phyloP scores from a whole-genome alignment of 2,329 filamentous ascomycete genomes.

The Fusarium gaditjirri region DNA sequence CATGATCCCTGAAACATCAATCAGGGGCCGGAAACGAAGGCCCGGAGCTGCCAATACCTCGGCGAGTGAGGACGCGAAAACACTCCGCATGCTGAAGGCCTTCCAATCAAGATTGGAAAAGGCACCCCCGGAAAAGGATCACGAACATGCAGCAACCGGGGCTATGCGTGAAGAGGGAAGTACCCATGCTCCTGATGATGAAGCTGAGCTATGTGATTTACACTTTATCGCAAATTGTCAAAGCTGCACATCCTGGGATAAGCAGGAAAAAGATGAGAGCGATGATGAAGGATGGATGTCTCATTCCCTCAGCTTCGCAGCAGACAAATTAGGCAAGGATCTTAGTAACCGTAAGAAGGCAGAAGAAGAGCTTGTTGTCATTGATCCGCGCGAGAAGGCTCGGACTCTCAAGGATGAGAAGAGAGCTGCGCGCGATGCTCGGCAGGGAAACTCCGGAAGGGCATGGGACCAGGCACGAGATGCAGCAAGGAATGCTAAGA shows the following conservation, averaged over 20 bases:
- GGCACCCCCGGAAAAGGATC: slow-evolving; percentile 54
- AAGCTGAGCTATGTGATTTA: slow-evolving; percentile 84
- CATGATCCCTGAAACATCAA: slow-evolving; percentile 78
- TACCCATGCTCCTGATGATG: slow-evolving; percentile 62
- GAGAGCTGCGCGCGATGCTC: slow-evolving; percentile 66
- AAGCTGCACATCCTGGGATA: slow-evolving; percentile 88
- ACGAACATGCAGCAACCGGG: slow-evolving; percentile 9
- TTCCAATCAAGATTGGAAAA: slow-evolving; percentile 83
- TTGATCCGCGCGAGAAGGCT: slow-evolving; percentile 88
- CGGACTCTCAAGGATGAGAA: slow-evolving; percentile 75
- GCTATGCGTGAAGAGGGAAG: slow-evolving; percentile 42
- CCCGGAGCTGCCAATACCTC: slow-evolving; percentile 64
- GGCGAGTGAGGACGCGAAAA: slow-evolving; percentile 68
- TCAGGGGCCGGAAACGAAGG: slow-evolving; percentile 75
- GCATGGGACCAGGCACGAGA: slow-evolving; percentile 63
- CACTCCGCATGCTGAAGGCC: slow-evolving; percentile 77
- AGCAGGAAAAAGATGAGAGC: slow-evolving; percentile 67
- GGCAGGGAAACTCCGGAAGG: slow-evolving; percentile 63
- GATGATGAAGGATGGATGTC: slow-evolving; percentile 83
- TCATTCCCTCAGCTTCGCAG: slow-evolving; percentile 85
- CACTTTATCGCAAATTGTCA: slow-evolving; percentile 97
- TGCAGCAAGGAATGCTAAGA: slow-evolving; percentile 65
- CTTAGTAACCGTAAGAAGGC: slow-evolving; percentile 90
- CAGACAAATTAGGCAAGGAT: slow-evolving; percentile 91
- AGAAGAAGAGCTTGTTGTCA: slow-evolving; percentile 90